Evolutionary conservation across 441 rosid species (phyloP).

Genomic region (Eutrema salsugineum): DNA sequence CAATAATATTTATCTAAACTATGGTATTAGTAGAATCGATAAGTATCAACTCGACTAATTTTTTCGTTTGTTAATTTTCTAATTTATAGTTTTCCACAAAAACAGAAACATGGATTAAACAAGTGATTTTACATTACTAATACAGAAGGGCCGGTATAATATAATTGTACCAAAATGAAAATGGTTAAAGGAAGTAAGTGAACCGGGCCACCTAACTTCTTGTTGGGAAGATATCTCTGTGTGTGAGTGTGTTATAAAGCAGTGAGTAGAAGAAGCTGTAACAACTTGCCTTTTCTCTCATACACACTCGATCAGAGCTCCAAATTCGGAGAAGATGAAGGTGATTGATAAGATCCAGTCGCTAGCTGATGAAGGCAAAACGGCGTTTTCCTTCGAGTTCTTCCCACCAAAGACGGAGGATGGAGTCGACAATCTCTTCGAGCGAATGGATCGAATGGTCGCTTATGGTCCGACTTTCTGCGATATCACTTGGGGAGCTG

Average conservation of each 20-base stretch:
- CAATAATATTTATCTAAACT: not conserved
- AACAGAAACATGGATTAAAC: not conserved
- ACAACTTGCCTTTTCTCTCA: not conserved
- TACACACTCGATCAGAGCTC: not conserved
- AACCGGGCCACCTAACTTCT: constrained; percentile 1
- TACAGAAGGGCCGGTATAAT: too few relatives aligned
- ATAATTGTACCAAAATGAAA: not conserved
- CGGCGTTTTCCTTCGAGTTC: constrained; percentile 87
- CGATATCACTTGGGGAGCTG: constrained; percentile 98
- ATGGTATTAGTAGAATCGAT: not conserved
- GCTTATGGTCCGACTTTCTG: constrained; percentile 80
- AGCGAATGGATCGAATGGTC: constrained; percentile 92
- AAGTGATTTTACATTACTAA: not conserved
- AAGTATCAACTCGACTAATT: not conserved
- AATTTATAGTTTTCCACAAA: too few relatives aligned
- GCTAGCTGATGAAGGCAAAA: constrained; percentile 33
- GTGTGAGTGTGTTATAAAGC: too few relatives aligned
- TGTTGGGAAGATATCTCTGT: too few relatives aligned
- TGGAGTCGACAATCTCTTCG: constrained; percentile 91
- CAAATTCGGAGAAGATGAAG: constrained; percentile 50
- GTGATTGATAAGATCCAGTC: constrained; percentile 70
- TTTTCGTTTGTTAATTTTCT: too few relatives aligned
- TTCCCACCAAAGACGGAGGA: constrained; percentile 95
- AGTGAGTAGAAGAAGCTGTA: not conserved
- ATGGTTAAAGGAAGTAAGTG: not conserved